A percentile compares a stretch with the other conserved stretches of the same genome.
phyloP scores from a whole-genome alignment of 352 stramenopile species.

The Phytophthora pinifolia region DNA sequence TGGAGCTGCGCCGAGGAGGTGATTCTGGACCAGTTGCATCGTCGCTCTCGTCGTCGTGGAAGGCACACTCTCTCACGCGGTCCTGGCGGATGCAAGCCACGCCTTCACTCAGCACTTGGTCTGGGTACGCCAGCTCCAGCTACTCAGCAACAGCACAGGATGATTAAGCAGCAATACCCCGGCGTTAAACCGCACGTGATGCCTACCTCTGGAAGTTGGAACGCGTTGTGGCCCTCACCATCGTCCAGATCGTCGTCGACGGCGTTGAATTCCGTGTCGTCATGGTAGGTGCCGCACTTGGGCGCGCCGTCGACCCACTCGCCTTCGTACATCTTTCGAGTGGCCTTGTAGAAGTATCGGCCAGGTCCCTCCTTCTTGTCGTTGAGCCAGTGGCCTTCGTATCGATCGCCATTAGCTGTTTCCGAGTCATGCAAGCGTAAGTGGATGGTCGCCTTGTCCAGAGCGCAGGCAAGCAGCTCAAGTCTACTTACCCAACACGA shows the following conservation, averaged over 20 bases:
- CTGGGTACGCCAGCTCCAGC: constrained; percentile 68
- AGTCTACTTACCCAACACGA: constrained; percentile 52
- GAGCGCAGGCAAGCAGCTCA: not conserved
- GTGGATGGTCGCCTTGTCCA: not conserved
- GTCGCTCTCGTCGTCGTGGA: constrained; percentile 24
- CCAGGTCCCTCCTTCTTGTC: constrained; percentile 90
- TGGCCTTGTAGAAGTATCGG: constrained; percentile 82
- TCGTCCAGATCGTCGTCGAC: constrained; percentile 38
- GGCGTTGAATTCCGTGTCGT: constrained; percentile 36
- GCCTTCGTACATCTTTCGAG: constrained; percentile 86
- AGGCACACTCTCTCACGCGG: constrained; percentile 49
- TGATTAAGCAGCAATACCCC: not conserved
- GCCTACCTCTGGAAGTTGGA: constrained; percentile 65
- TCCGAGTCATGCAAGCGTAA: constrained; percentile 1
- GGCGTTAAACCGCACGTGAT: not conserved
- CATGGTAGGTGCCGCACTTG: constrained; percentile 73
- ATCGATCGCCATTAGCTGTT: constrained; percentile 81
- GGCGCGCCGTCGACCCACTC: constrained; percentile 84
- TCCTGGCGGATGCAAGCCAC: constrained; percentile 72
- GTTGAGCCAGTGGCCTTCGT: constrained; percentile 86
- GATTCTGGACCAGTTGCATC: constrained; percentile 13
- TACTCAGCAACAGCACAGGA: constrained; percentile 17
- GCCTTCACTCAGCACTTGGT: constrained; percentile 75
- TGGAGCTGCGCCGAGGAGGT: constrained; percentile 4
- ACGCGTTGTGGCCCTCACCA: constrained; percentile 35